Evolutionary conservation across 2,329 filamentous ascomycete species (phyloP), one percentile per base, ranked within the genome.

Genomic region (Elsinoe australis): DNA sequence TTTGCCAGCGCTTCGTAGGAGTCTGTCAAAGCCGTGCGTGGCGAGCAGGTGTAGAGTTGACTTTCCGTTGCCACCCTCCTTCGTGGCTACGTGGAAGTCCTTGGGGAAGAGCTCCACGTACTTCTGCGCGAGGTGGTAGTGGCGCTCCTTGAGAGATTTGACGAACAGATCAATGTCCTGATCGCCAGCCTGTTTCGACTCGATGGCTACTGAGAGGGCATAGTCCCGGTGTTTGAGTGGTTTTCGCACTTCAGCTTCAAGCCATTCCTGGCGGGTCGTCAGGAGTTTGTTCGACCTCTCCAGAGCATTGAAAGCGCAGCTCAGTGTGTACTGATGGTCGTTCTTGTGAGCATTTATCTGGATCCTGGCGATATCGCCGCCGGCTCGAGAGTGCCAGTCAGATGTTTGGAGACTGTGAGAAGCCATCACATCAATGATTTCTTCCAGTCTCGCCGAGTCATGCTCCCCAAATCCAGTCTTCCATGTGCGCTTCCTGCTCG

Each of bases 401-500:
- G 6, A 14, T 9, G 32, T 17, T n/a, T 17, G 5, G n/a, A 6
- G 10, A 14, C 17, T 35, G 14, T 17, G 17, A 5, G 17, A 3
- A 18, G 19, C 19, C 32, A 35, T 10, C 14, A 35, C 5, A 4
- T 15, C 5, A 10, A 35, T 14, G 14, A 35, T 35, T 4, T 35
- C 32, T 4, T 18, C 32, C 32, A 35, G 32, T 10, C 32, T 14
- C 19, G 32, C 32, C 12, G 32, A 35, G n/a, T n/a, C n/a, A n/a
- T n/a, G n/a, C n/a, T n/a, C n/a, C n/a, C n/a, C n/a, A n/a, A n/a
- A n/a, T n/a, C n/a, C n/a, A n/a, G n/a, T n/a, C n/a, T n/a, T n/a
- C n/a, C n/a, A n/a, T n/a, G n/a, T n/a, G n/a, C n/a, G n/a, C n/a
- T 35, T 35, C 14, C 32, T 35, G 32, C 14, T 35, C 32, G 32